Evolutionary conservation across 83 land plant species (phyloP).

Genomic region (Picea abies): DNA sequence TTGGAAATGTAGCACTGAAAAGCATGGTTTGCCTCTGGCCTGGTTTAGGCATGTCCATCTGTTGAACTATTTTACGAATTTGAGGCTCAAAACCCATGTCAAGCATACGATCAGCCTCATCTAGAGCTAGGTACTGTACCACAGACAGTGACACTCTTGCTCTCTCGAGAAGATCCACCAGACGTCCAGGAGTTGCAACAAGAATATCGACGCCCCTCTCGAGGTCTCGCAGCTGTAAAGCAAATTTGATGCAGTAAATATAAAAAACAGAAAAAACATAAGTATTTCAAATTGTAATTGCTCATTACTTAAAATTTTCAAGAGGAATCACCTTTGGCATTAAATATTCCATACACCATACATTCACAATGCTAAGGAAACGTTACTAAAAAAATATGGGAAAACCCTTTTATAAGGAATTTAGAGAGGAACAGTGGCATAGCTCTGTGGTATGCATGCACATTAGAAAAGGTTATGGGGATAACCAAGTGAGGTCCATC

Average conservation of each 20-base stretch:
- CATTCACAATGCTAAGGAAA: too few species aligned
- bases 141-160: constrained; percentile 82
- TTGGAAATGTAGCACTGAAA: constrained; percentile 98
- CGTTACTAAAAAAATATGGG: not conserved
- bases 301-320: not conserved
- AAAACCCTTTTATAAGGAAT: not conserved
- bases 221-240: constrained; percentile 71
- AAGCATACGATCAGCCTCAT: constrained; percentile 98
- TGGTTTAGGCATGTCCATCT: constrained; percentile 91
- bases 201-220: constrained; percentile 99
- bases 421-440: not conserved
- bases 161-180: constrained; percentile 91
- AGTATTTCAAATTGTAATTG: not conserved
- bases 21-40: constrained; percentile 95
- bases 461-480: too few species aligned
- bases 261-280: not conserved
- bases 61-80: constrained; percentile 88
- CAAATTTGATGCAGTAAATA: not conserved
- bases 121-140: constrained; percentile 87
- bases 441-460: too few species aligned
- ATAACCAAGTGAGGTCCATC: too few species aligned
- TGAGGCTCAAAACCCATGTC: constrained; percentile 99
- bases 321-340: too few species aligned
- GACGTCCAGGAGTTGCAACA: constrained; percentile 96
- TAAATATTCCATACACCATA: too few species aligned